phyloP scores from a whole-genome alignment of 2,329 filamentous ascomycete species.

The Leptographium lundbergii region DNA sequence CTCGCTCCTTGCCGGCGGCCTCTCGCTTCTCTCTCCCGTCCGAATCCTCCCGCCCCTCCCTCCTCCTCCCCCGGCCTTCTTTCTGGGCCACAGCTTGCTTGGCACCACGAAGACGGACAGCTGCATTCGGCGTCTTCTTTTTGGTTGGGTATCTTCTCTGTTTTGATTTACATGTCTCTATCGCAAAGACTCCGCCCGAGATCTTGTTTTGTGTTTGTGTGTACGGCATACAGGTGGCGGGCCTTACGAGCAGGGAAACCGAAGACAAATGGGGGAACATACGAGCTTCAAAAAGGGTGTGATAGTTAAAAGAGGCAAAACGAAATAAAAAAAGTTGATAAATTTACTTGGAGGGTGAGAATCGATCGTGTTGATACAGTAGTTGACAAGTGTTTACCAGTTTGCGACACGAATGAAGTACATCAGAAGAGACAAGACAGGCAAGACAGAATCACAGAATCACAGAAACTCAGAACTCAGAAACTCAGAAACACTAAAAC shows the following conservation, averaged over 20 bases:
- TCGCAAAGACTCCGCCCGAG: not conserved
- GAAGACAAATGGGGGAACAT: not conserved
- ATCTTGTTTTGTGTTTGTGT: not conserved
- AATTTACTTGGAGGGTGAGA: too few species aligned
- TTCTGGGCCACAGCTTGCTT: not conserved
- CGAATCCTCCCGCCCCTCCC: not conserved
- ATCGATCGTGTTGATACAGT: too few species aligned
- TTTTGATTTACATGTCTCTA: conserved; percentile 22
- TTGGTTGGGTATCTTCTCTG: conserved; percentile 2
- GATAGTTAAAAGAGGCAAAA: not conserved
- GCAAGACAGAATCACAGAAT: too few species aligned
- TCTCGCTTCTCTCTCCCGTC: not conserved
- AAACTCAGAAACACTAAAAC: too few species aligned
- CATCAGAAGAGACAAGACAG: too few species aligned
- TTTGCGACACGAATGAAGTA: too few species aligned
- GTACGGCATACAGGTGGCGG: not conserved
- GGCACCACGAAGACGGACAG: not conserved
- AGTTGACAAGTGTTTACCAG: too few species aligned
- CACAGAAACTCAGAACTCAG: too few species aligned
- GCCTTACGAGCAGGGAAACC: not conserved
- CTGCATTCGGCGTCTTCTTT: conserved; percentile 44
- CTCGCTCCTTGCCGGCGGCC: conserved; percentile 4
- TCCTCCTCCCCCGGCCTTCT: not conserved
- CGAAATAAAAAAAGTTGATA: not conserved
- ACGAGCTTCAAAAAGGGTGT: not conserved